Evolutionary conservation across 305 asterid genomes (phyloP).

Genomic region (Salvia sclarea): DNA sequence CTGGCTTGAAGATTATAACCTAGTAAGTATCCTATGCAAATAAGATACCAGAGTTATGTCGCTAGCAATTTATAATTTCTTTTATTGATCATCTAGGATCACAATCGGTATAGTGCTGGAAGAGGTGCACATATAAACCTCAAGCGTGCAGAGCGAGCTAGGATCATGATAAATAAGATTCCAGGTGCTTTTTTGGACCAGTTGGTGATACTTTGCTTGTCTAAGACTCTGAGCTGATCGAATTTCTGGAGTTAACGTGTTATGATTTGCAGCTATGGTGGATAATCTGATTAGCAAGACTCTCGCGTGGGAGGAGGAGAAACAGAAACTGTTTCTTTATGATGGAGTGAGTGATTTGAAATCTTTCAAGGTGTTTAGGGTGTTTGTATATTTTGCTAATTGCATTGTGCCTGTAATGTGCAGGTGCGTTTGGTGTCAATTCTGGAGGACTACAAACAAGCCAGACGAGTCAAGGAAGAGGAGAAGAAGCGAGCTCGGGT

Average conservation of each 20-base stretch:
- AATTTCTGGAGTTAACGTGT: constrained; percentile 31
- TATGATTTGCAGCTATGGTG: constrained; percentile 66
- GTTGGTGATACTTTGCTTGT: constrained; percentile 2
- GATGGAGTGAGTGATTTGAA: constrained; percentile 70
- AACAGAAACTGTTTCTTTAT: constrained; percentile 71
- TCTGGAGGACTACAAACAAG: constrained; percentile 80
- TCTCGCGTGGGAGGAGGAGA: constrained; percentile 87
- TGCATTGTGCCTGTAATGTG: constrained; percentile 16
- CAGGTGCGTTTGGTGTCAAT: constrained; percentile 89
- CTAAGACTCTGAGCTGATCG: constrained; percentile 18
- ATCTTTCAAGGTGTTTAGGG: constrained; percentile 19
- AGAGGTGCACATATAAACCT: constrained; percentile 89
- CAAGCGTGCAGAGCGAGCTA: constrained; percentile 92
- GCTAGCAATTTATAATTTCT: constrained; percentile 24
- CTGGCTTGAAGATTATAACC: constrained; percentile 89
- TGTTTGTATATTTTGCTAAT: constrained; percentile 20
- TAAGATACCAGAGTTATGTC: constrained; percentile 7
- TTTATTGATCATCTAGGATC: constrained; percentile 52
- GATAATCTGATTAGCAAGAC: constrained; percentile 73
- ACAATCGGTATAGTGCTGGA: constrained; percentile 86
- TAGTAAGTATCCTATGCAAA: constrained; percentile 42
- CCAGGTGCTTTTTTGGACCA: constrained; percentile 56
- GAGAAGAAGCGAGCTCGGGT: constrained; percentile 85
- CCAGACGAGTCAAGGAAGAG: constrained; percentile 78
- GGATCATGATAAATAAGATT: constrained; percentile 74